phyloP scores from a whole-genome alignment of 768 basidiomycete genomes.

The Trametes cingulata region DNA sequence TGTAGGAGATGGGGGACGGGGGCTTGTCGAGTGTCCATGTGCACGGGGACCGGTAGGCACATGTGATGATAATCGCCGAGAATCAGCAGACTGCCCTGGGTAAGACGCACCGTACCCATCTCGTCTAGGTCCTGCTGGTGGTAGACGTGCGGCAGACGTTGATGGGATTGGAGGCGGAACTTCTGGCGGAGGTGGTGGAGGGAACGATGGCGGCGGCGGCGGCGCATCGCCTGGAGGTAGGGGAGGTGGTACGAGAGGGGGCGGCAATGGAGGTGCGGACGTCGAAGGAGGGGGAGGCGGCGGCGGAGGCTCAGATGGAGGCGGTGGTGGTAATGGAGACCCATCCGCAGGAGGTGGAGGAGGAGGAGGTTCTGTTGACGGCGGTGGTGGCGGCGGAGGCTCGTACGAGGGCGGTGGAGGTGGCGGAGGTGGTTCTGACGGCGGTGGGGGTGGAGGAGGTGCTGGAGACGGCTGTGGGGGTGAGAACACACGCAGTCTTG shows the following conservation, averaged over 20 bases:
- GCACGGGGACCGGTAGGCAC: slow-evolving; percentile 14
- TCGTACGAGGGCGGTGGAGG: slow-evolving; percentile 29
- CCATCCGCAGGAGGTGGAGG: slow-evolving; percentile 27
- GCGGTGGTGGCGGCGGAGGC: slow-evolving; percentile 31
- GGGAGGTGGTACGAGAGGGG: slow-evolving; percentile 23
- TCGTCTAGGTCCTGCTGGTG: slow-evolving; percentile 14
- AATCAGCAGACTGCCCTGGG: not conserved
- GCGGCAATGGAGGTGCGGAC: slow-evolving; percentile 24
- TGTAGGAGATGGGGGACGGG: slow-evolving; percentile 13
- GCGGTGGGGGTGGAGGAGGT: slow-evolving; percentile 33
- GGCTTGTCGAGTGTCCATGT: not conserved
- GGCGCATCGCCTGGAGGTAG: slow-evolving; percentile 22
- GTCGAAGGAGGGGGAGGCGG: slow-evolving; percentile 30
- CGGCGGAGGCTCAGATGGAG: slow-evolving; percentile 22
- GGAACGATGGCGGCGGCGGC: slow-evolving; percentile 32
- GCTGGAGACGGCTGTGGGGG: slow-evolving; percentile 32
- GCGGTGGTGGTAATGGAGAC: slow-evolving; percentile 27
- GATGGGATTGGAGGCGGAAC: slow-evolving; percentile 17
- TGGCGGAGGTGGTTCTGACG: slow-evolving; percentile 28
- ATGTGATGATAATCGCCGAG: slow-evolving; percentile 24
- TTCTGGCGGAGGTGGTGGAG: slow-evolving; percentile 21
- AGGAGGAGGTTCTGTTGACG: slow-evolving; percentile 26
- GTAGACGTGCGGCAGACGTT: slow-evolving; percentile 3
- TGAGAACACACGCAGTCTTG: slow-evolving; percentile 30
- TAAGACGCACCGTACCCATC: not conserved